phyloP scores from a whole-genome alignment of 495 filamentous ascomycete species.

The Podospora fimiseda region DNA sequence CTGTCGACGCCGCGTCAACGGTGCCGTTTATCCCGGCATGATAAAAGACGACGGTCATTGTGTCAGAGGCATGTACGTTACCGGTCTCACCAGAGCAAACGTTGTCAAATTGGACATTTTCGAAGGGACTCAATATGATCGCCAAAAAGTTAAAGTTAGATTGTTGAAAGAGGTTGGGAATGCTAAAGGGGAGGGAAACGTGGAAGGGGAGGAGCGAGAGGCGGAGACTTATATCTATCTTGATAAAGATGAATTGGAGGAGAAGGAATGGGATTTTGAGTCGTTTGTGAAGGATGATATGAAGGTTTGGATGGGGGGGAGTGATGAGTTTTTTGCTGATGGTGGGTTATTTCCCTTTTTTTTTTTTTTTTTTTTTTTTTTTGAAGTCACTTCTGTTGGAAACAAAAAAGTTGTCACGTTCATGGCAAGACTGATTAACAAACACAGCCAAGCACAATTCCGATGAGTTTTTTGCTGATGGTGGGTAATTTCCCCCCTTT shows the following conservation, averaged over 20 bases:
- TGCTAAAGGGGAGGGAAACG: conserved; percentile 37
- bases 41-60: conserved; percentile 42
- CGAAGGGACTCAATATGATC: conserved; percentile 70
- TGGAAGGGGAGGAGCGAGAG: conserved; percentile 52
- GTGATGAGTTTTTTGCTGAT: conserved; percentile 35
- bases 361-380: not conserved
- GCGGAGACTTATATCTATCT: conserved; percentile 76
- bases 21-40: conserved; percentile 84
- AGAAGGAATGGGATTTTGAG: conserved; percentile 75
- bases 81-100: conserved; percentile 71
- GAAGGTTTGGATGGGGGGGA: conserved; percentile 41
- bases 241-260: conserved; percentile 48
- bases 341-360: conserved; percentile 2
- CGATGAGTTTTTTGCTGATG: conserved; percentile 3
- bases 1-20: conserved; percentile 51
- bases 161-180: conserved; percentile 42
- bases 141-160: conserved; percentile 53
- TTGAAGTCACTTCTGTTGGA: not conserved
- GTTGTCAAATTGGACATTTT: conserved; percentile 72
- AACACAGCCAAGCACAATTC: too few species aligned
- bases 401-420: too few species aligned
- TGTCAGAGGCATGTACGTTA: conserved; percentile 77
- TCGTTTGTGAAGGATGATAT: conserved; percentile 65
- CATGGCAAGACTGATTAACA: too few species aligned
- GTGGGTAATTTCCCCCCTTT: too few species aligned